Evolutionary conservation across 1,284 basidiomycete species (phyloP).

Genomic region (Austroboletus niveus): DNA sequence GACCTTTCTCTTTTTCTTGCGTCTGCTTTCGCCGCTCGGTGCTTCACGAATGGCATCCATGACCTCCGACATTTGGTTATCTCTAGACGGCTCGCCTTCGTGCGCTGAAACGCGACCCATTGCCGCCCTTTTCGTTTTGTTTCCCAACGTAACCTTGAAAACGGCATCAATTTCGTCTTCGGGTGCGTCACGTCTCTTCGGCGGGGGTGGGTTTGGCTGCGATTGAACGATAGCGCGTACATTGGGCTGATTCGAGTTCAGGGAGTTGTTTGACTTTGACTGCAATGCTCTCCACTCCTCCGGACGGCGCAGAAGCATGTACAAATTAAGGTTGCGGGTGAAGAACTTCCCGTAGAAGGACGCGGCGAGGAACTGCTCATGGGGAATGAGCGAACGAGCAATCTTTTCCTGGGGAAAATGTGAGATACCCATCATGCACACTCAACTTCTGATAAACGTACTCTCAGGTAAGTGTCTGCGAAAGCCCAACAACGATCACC

Average conservation of each 20-base stretch:
- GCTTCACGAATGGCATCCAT: slow-evolving; percentile 28
- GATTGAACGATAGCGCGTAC: slow-evolving; percentile 1
- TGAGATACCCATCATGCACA: slow-evolving; percentile 10
- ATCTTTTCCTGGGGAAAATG: slow-evolving; percentile 78
- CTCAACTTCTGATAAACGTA: slow-evolving; percentile 34
- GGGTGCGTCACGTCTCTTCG: slow-evolving; percentile 7
- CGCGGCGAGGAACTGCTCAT: slow-evolving; percentile 68
- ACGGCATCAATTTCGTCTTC: slow-evolving; percentile 70
- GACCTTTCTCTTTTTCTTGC: slow-evolving; percentile 22
- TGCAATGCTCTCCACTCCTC: slow-evolving; percentile 79
- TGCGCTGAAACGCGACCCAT: slow-evolving; percentile 5
- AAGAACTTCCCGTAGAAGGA: slow-evolving; percentile 89
- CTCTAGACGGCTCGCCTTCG: slow-evolving; percentile 14
- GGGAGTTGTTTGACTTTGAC: slow-evolving; percentile 23
- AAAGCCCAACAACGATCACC: slow-evolving; percentile 85
- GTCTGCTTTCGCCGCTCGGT: slow-evolving; percentile 19
- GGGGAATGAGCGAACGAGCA: slow-evolving; percentile 69
- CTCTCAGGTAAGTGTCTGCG: slow-evolving; percentile 88
- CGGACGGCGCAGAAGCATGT: slow-evolving; percentile 74
- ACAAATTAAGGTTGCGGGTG: slow-evolving; percentile 72
- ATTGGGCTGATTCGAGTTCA: slow-evolving; percentile 5
- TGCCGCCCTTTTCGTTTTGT: slow-evolving; percentile 50
- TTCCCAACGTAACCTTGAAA: slow-evolving; percentile 57
- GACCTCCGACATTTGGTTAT: slow-evolving; percentile 35
- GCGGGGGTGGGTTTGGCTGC: background rate